These are phyloP conservation scores for Rhodofomes roseus DNA, from an alignment of 1,284 basidiomycete species.

Conservation along the genomic window DNA sequence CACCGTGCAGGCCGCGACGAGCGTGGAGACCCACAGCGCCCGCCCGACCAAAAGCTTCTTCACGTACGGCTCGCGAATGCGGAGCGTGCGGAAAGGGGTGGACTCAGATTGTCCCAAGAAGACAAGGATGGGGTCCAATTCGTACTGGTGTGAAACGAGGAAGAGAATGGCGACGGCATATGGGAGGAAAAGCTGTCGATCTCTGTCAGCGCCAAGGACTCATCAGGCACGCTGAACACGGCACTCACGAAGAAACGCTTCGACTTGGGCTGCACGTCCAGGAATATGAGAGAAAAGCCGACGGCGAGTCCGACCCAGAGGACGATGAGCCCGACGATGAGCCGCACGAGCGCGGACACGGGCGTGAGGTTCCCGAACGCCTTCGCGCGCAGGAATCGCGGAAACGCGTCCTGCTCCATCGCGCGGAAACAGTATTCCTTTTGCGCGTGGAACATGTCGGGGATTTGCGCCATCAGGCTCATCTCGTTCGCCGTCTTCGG, in stretches of 20 bases:
- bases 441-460: slow-evolving; percentile 96
- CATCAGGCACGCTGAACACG: neutral
- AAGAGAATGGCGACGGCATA: slow-evolving; percentile 89
- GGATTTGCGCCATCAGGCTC: slow-evolving; percentile 82
- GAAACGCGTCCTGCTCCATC: slow-evolving; percentile 98
- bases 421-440: slow-evolving; percentile 97
- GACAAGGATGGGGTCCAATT: slow-evolving; percentile 89
- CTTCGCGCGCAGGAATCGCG: slow-evolving; percentile 91
- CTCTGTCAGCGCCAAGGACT: slow-evolving; percentile 12
- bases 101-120: slow-evolving; percentile 85
- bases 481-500: slow-evolving; percentile 70
- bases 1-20: slow-evolving; percentile 68
- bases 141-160: slow-evolving; percentile 93
- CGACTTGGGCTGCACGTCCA: slow-evolving; percentile 86
- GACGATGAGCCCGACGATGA: slow-evolving; percentile 80
- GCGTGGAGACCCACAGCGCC: slow-evolving; percentile 78
- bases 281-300: slow-evolving; percentile 90
- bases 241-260: slow-evolving; percentile 92
- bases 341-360: slow-evolving; percentile 79
- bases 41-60: slow-evolving; percentile 84
- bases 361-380: slow-evolving; percentile 97
- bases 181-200: slow-evolving; percentile 84
- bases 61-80: slow-evolving; percentile 90
- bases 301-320: slow-evolving; percentile 91
- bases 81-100: slow-evolving; percentile 88